A percentile compares a stretch with the other conserved stretches of the same genome.
phyloP scores from a whole-genome alignment of 2,329 filamentous ascomycete species.

The Mycogone perniciosa region DNA sequence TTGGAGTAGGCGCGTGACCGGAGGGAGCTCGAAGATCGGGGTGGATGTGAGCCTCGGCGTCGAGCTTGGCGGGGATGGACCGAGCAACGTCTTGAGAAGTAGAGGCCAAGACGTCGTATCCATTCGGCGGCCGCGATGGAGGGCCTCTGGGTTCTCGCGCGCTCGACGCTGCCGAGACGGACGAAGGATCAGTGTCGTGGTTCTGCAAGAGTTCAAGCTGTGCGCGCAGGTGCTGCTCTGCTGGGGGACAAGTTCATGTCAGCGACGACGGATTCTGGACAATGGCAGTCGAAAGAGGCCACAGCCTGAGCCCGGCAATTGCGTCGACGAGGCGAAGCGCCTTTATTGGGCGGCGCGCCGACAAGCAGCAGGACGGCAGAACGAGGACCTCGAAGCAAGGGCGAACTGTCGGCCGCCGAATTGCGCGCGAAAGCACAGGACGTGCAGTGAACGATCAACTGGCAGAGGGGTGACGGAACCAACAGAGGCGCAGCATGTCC shows the following conservation, averaged over 20 bases:
- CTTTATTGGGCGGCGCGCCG: not conserved
- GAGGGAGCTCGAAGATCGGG: conserved; percentile 38
- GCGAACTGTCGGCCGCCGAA: conserved; percentile 7
- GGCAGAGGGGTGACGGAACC: not conserved
- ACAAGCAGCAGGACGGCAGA: not conserved
- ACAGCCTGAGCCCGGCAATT: not conserved
- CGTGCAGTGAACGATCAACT: not conserved
- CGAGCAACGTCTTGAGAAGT: conserved; percentile 30
- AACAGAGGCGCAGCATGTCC: not conserved
- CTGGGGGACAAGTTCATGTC: conserved; percentile 8
- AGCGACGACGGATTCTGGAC: conserved; percentile 1
- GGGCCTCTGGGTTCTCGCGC: conserved; percentile 26
- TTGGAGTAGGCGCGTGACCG: conserved; percentile 23
- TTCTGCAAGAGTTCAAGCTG: conserved; percentile 39
- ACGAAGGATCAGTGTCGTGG: conserved; percentile 31
- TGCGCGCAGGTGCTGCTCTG: conserved; percentile 38
- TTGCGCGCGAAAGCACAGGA: not conserved
- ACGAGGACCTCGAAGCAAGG: not conserved
- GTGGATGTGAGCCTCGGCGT: conserved; percentile 42
- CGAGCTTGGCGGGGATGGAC: conserved; percentile 29
- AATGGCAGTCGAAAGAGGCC: not conserved
- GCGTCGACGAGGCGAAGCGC: not conserved
- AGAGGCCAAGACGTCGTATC: conserved; percentile 37
- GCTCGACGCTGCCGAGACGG: conserved; percentile 21
- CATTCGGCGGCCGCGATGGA: conserved; percentile 35